Base-by-base conservation (phyloP, 441 rosid genomes). In the Codiaeum variegatum region DNA sequence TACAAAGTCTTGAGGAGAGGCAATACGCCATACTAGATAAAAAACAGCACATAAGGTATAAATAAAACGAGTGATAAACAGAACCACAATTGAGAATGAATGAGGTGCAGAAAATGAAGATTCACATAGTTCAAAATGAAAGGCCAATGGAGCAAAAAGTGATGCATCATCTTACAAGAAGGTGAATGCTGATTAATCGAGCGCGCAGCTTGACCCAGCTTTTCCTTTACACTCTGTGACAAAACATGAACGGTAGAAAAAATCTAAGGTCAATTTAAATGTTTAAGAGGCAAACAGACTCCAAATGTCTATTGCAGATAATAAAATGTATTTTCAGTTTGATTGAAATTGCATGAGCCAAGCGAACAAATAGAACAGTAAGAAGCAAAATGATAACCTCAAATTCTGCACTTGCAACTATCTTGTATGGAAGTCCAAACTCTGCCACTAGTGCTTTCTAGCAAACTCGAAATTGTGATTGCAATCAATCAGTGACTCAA, bases 121-220 rank as follows among this genome's bases (percentile, higher is more conserved):
- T 47, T 55, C 23, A 69, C 23, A 44, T 1, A 15, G 70, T 13
- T 28, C 69, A 62, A 59, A 36, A 32, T n/a, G 5, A 44, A 76
- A 55, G 18, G 13, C 47, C 62, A 61, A 40, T 21, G 42, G 29
- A 46, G 36, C 62, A 0, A 71, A 66, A 19, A 31, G n/a, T 56
- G 72, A 68, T 66, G 29, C 64, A 32, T 59, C 62, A 71, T 62
- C 83, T 71, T 85, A 94, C 98, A 87, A 60, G 83, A 66, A 62
- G 79, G 69, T 61, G 34, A 77, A 59, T n/a, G 31, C 75, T 60
- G 91, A 70, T 77, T 84, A 46, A 82, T 52, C 56, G 94, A 93
- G 52, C 97, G 97, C 24, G 88, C 85, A 72, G 89, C 96, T 83
- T 85, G 97, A 63, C 61, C 76, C 80, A 95, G 70, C 81, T 77